Evolutionary conservation across 306 rosid species (phyloP), one percentile per base, ranked within the genome.

Genomic region (Malus sylvestris): DNA sequence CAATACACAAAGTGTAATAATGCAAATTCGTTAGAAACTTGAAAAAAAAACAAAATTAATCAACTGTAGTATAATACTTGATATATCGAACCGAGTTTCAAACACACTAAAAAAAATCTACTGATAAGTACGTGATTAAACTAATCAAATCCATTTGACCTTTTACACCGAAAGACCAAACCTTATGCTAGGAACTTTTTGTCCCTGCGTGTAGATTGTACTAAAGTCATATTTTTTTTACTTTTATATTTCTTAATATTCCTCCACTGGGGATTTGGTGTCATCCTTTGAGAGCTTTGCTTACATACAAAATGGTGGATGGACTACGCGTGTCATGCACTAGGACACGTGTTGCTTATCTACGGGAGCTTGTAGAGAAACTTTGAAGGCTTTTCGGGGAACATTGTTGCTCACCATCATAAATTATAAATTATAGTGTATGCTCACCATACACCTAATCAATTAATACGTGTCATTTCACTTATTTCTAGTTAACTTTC

Each of bases 131-230:
- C 13, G 57, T 67, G 68, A 73, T 40, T 82, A 73, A 29, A 46
- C 49, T 42, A 68, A 42, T 23, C n/a, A 13, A 51, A 46, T 42
- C 73, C 14, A 2, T 33, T 76, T 79, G 81, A 76, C 86, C 57
- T 70, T 29, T 38, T 40, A 22, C 66, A 72, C 82, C 67, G 60
- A 72, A 83, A 77, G 82, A 67, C 20, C 55, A 51, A 51, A 51
- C 55, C 1, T 16, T 51, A 42, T 9, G 45, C 10, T 42, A 11
- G 44, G 11, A 40, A 9, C 45, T 42, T 42, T 9, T 42, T 9
- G 10, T 42, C 12, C 45, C 45, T 42, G 2, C 45, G 45, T 8
- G 11, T 42, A 42, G 12, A 2, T 2, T 42, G 45, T 42, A 9
- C 12, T 9, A 42, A 9, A 42, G 42, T 42, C 45, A 42, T 9